Base-by-base conservation (phyloP, 2,329 filamentous ascomycete genomes). In the Penicillium vulpinum region DNA sequence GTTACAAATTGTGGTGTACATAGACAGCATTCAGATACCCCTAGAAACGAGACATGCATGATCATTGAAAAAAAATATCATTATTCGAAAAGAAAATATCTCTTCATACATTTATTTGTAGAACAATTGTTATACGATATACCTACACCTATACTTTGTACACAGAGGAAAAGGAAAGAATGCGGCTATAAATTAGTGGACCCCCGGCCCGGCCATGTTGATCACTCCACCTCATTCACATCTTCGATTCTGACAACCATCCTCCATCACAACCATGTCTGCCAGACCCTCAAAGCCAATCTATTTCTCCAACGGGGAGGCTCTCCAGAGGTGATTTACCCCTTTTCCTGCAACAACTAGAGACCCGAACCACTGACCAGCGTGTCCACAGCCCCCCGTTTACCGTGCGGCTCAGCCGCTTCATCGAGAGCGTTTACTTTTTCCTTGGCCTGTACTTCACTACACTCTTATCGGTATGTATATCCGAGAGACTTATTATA, bases 381-480 rank as follows among this genome's bases (percentile, higher is more conserved):
- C 21, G 54, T 44, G 11, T 28, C 28, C 36, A 55, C 56, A 81
- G 78, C 40, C 77, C 78, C 13, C 80, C 80, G 3, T 54, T 81
- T 48, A 68, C 75, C 16, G 74, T 77, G 55, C 79, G 77, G 47
- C 49, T 78, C 56, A 67, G 65, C 47, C 74, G 74, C 60, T 72
- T 78, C 66, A 54, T 77, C 56, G 70, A 79, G 47, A 70, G 66
- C 52, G 56, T 77, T 49, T 81, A 81, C 62, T 65, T 76, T 58
- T 80, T 81, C 62, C 41, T 82, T 5, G 80, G 79, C 6, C 68
- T 82, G 24, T 82, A 82, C 57, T 62, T 81, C 28, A 77, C 78
- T 40, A 78, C 76, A 40, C 69, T 82, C 10, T 79, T 81, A 58
- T 75, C 78, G 51, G 78, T 80, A 74, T 31, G 75, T 68, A 18